phyloP scores from a whole-genome alignment of 352 stramenopile species.

The Phytophthora podocarpi region DNA sequence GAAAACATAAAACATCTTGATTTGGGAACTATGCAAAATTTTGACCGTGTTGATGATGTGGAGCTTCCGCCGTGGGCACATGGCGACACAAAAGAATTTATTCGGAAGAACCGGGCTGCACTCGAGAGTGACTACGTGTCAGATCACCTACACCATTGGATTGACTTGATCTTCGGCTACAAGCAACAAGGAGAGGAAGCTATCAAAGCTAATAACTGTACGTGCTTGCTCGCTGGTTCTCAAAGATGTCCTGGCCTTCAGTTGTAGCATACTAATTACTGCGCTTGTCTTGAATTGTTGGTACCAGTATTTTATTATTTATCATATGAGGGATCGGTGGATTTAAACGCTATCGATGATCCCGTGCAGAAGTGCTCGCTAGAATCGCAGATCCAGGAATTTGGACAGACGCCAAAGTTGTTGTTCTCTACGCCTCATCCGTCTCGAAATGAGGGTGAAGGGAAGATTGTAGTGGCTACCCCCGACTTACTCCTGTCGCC shows the following conservation, averaged over 20 bases:
- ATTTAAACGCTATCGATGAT: slow-evolving; percentile 86
- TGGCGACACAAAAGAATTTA: slow-evolving; percentile 86
- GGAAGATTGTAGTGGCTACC: slow-evolving; percentile 53
- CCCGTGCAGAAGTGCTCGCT: slow-evolving; percentile 92
- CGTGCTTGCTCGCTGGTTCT: slow-evolving; percentile 13
- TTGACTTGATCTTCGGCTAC: slow-evolving; percentile 98
- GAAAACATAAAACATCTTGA: slow-evolving; percentile 96
- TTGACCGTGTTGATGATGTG: slow-evolving; percentile 91
- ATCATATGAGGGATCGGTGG: slow-evolving; percentile 87
- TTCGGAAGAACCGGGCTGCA: slow-evolving; percentile 93
- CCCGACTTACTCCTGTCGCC: slow-evolving; percentile 57
- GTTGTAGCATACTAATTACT: not conserved
- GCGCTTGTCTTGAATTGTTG: slow-evolving; percentile 8
- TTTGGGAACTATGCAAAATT: slow-evolving; percentile 91
- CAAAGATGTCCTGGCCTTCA: not conserved
- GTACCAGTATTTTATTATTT: slow-evolving; percentile 89
- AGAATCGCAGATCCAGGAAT: slow-evolving; percentile 93
- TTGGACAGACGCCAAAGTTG: slow-evolving; percentile 89
- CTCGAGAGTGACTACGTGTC: slow-evolving; percentile 97
- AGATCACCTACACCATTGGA: slow-evolving; percentile 96
- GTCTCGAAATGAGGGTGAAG: slow-evolving; percentile 49
- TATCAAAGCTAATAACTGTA: slow-evolving; percentile 83
- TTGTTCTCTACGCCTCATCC: slow-evolving; percentile 81
- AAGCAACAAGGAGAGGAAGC: slow-evolving; percentile 95
- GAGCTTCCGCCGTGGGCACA: slow-evolving; percentile 94